Evolutionary conservation across 495 filamentous ascomycete species (phyloP), one percentile per base, ranked within the genome.

Genomic region (Viridothelium virens): DNA sequence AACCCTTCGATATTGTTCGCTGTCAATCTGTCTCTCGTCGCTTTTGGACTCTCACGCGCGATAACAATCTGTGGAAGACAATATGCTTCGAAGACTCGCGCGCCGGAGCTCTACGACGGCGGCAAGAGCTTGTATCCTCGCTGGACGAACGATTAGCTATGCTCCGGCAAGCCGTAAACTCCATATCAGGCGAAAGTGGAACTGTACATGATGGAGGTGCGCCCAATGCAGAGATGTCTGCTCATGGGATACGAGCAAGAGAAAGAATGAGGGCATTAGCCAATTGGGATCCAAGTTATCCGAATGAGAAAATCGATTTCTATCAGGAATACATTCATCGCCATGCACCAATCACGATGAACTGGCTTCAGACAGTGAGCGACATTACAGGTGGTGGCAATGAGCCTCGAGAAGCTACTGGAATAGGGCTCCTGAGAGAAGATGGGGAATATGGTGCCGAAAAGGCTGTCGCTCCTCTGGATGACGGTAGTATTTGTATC

Each of bases 271-370:
- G 80, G 77, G 84, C 78, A 67, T 83, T 89, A 62, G 86, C 85
- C 4, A 89, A 88, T 68, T 96, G 91, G 91, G 91, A 96, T 68
- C 89, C 90, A 1, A 84, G 84, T 3, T 88, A 88, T 66, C 85
- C 87, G 14, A 76, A 78, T 12, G 87, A 90, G 73, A 77, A 78
- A 46, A 79, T 89, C 14, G 84, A 89, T 62, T 96, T 90, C 87
- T 96, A 95, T 70, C 84, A 87, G 62, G 92, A 96, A 75, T 96
- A 90, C 74, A 88, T 93, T 68, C 90, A 91, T 36, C 82, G 91
- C 33, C 83, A 94, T 78, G 91, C 84, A 0, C 87, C 89, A 0
- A 82, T 91, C 38, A 82, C 81, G 5, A 76, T 90, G 38, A 88
- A 81, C 70, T 96, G 91, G 91, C 78, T 93, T 59, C 84, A 90